A percentile compares a stretch with the other conserved stretches of the same genome.
These are phyloP conservation scores for Aspergillus tubingensis DNA, from an alignment of 2,329 filamentous ascomycete species.

Conservation along the genomic window DNA sequence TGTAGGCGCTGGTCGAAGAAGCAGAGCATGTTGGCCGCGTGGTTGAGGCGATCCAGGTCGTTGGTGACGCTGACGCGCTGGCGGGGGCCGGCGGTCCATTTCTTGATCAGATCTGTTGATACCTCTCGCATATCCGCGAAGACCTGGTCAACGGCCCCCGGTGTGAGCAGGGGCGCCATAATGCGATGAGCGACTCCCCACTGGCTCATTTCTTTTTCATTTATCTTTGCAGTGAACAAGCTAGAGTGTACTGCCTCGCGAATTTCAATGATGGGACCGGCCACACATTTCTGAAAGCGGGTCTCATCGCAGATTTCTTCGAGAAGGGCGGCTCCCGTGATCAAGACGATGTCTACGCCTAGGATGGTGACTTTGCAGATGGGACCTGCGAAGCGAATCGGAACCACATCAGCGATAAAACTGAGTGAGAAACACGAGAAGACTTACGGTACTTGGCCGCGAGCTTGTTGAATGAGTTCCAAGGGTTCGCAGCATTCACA, in stretches of 20 bases:
- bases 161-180: constrained; percentile 49
- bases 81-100: constrained; percentile 50
- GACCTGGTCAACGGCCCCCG: constrained; percentile 41
- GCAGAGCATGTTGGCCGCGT: constrained; percentile 54
- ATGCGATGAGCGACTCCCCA: constrained; percentile 66
- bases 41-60: constrained; percentile 57
- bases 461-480: constrained; percentile 53
- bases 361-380: constrained; percentile 61
- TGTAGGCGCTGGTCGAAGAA: constrained; percentile 57
- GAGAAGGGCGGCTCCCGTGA: constrained; percentile 58
- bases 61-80: constrained; percentile 49
- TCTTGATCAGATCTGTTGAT: constrained; percentile 52
- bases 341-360: constrained; percentile 50
- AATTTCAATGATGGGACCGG: constrained; percentile 57
- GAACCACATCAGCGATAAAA: not conserved
- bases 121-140: constrained; percentile 54
- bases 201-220: constrained; percentile 46
- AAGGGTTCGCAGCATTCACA: constrained; percentile 52
- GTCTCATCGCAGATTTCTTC: constrained; percentile 68
- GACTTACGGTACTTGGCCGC: constrained; percentile 50
- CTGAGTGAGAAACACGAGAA: not conserved
- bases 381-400: constrained; percentile 46
- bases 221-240: constrained; percentile 60
- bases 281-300: constrained; percentile 57
- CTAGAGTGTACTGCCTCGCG: constrained; percentile 65